Evolutionary conservation across 768 basidiomycete genomes (phyloP), one percentile per base, ranked within the genome.

Genomic region (Phallus indusiatus): DNA sequence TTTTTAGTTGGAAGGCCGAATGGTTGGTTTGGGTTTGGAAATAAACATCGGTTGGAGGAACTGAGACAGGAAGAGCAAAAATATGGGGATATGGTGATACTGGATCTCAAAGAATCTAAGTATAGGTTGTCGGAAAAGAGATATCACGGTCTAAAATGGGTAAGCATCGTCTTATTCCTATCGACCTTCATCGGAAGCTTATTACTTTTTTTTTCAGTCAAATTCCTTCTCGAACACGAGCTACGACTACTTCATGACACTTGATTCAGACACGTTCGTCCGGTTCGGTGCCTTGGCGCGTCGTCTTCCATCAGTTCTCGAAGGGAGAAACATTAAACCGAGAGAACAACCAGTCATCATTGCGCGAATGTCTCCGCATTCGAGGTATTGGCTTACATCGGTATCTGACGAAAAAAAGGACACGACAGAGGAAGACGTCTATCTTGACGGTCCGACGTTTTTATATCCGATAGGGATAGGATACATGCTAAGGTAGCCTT

Each of bases 221-320:
- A 21, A 11, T 28, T 12, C 22, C 6, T 21, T 10, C 33, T 36
- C 54, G 9, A 21, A 24, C 6, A 9, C 54, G 1, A 36, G 12
- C 11, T 55, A 55, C 54, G 54, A 55, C 37, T 55, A 35, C 20
- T 55, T 55, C 54, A 28, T 55, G 35, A 55, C 54, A 10, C 17
- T 55, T 5, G 54, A 55, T 1, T 35, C 54, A 7, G 54, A 55
- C 54, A 55, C 54, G 2, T 55, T 55, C 28, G 7, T 28, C 28
- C 54, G 54, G 16, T 37, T 55, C 20, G n/a, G 20, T 37, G 50
- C 50, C 11, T 51, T 51, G 14, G 50, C 28, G 12, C 21, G 50
- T 3, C 50, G 28, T 14, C 20, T 51, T 34, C 20, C 50, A 12
- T 11, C 20, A 2, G 14, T 51, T 22, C 16, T 35, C 17, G 17